Evolutionary conservation across 2,329 filamentous ascomycete genomes (phyloP).

Genomic region (Teratosphaeria viscida): DNA sequence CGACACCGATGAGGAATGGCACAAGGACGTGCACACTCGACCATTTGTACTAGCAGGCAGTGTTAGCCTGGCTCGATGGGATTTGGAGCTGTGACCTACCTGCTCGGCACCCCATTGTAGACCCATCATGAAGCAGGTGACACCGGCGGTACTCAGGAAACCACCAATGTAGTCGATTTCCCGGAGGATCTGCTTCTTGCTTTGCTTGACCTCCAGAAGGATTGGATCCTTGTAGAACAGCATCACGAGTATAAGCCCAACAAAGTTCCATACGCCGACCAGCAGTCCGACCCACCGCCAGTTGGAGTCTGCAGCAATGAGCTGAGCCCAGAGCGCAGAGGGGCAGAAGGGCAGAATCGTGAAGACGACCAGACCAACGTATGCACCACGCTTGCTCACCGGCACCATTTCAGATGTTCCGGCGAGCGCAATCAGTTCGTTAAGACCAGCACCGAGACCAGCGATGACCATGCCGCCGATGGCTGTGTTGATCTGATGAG

Average conservation of each 20-base stretch:
- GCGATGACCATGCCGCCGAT: conserved; percentile 48
- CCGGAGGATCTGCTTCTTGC: conserved; percentile 31
- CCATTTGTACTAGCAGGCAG: conserved; percentile 18
- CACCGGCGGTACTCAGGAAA: conserved; percentile 39
- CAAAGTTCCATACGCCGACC: conserved; percentile 41
- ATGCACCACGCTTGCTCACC: conserved; percentile 52
- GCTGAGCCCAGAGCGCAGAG: conserved; percentile 51
- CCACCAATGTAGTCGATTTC: conserved; percentile 45
- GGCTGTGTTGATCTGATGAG: conserved; percentile 49
- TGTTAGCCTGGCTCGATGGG: conserved; percentile 3
- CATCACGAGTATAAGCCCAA: conserved; percentile 42
- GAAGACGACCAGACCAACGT: conserved; percentile 50
- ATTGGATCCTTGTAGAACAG: conserved; percentile 47
- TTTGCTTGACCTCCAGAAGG: conserved; percentile 30
- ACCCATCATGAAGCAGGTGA: conserved; percentile 43
- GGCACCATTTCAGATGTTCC: conserved; percentile 60
- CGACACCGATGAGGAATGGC: conserved; percentile 23
- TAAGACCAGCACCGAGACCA: conserved; percentile 56
- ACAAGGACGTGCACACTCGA: conserved; percentile 22
- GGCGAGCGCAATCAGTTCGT: conserved; percentile 58
- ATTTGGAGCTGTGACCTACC: background rate
- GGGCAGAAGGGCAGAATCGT: conserved; percentile 55
- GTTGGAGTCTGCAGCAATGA: conserved; percentile 39
- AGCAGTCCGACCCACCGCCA: conserved; percentile 49
- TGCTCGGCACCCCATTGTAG: conserved; percentile 20